These are phyloP conservation scores for Calonectria honghensis DNA, from an alignment of 2,329 filamentous ascomycete genomes.

Conservation along the genomic window DNA sequence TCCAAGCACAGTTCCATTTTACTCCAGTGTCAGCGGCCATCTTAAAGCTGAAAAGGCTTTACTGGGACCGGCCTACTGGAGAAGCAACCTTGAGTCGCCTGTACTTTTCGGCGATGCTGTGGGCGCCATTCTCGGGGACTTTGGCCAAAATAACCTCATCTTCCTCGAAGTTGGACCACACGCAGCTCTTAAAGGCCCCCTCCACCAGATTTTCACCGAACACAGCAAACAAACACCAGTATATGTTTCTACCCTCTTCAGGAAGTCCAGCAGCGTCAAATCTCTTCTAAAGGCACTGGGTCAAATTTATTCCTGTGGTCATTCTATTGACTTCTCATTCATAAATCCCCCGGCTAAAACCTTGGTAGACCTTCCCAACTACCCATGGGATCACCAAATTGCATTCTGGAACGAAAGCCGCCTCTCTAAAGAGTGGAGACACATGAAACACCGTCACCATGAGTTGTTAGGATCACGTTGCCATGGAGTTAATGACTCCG, in stretches of 20 bases:
- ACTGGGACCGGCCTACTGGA: constrained; percentile 56
- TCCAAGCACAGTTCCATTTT: constrained; percentile 27
- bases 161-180: constrained; percentile 56
- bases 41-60: not conserved
- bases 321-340: constrained; percentile 24
- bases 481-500: constrained; percentile 38
- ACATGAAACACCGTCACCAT: constrained; percentile 59
- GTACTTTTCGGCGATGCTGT: constrained; percentile 52
- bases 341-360: constrained; percentile 28
- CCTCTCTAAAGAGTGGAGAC: constrained; percentile 56
- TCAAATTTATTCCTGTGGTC: not conserved
- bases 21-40: constrained; percentile 56
- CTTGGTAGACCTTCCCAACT: constrained; percentile 59
- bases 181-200: constrained; percentile 50
- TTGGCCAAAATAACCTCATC: constrained; percentile 9
- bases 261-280: not conserved
- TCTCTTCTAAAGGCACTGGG: not conserved
- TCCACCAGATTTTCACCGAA: constrained; percentile 47
- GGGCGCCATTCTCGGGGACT: constrained; percentile 15
- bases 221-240: not conserved
- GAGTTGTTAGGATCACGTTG: constrained; percentile 57
- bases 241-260: constrained; percentile 24
- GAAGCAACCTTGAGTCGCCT: constrained; percentile 55
- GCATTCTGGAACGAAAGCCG: constrained; percentile 60
- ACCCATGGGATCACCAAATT: constrained; percentile 62